Evolutionary conservation across 257 asterid genomes (phyloP), one percentile per base, ranked within the genome.

Genomic region (Parsonsia alboflavescens): DNA sequence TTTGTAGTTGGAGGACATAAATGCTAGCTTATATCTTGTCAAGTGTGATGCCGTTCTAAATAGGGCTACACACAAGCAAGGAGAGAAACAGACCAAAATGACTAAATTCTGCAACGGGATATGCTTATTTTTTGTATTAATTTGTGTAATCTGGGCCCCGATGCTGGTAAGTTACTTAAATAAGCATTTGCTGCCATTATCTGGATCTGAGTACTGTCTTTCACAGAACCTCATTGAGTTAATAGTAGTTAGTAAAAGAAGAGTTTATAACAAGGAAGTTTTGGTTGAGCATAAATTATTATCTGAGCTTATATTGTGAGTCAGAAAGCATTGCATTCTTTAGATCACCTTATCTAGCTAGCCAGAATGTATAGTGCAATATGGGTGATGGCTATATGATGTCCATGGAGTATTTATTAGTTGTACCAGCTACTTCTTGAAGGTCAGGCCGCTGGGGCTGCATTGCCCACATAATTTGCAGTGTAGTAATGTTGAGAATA

Each of bases 91-190:
- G 84, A 78, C 96, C 16, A 92, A 83, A 86, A 89, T 88, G 96
- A 95, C 98, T 11, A 95, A 95, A 81, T 88, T 95, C 82, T 92
- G 98, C 91, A 91, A 83, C 70, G 99, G 99, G 80, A 86, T 95
- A 75, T 95, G 98, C 83, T 82, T 95, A 75, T 92, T 95, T 88
- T 83, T 92, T 77, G 64, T 95, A 70, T 85, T 95, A 75, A 91
- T 92, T 30, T 88, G 96, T 78, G 99, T 95, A 68, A 92, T 95
- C 73, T 95, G 99, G 99, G 97, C 99, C 83, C 99, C 99, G 72
- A 95, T 95, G 98, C 86, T 95, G 96, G 99, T 92, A 78, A 87
- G 96, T 70, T 73, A 74, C 76, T 75, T 78, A 67, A 63, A 28
- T 45, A 24, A 17, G 13, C 22, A 52, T 62, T 54, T n/a, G 28